Base-by-base conservation (phyloP, 352 stramenopile genomes). In the Phytophthora nicotianae region DNA sequence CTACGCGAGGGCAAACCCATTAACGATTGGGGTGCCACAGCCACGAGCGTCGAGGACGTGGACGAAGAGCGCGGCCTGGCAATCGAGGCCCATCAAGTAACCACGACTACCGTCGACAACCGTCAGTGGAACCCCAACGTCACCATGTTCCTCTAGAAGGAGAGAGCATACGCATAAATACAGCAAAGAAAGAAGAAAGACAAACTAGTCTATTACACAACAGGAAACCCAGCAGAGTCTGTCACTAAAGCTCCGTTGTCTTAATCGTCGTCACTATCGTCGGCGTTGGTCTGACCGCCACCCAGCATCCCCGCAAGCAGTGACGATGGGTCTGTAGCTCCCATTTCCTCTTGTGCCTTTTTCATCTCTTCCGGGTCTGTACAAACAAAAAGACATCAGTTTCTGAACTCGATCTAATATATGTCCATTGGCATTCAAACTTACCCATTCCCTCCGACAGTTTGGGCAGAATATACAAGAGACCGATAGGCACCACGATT, bases 351-450 rank as follows among this genome's bases (percentile, higher is more conserved):
- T 56, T 95, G 86, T 8, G 83, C 86, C 58, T 93, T 90, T 73
- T 95, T 95, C 72, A 91, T 88, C 50, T 95, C 86, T 40, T 95
- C 86, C 0, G 86, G 86, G 52, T 95, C 86, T 92, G 43, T 19
- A 41, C 23, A 68, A 33, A 6, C 54, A 17, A 20, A 46, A 60
- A 26, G 4, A 46, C 38, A 52, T 63, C 37, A 70, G 23, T 16
- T 41, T 27, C 20, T 35, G 4, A 43, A 33, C 17, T 21, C 14
- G 8, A 52, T n/a, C 16, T 27, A n/a, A 14, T 19, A 19, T 19
- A 0, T 19, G 29, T n/a, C 8, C 10, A 17, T 77, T 29, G 62
- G 50, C 40, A 76, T 11, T 24, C 7, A 1, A 2, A 79, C 79
- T 47, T 46, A 91, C 79, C 79, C 79, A 93, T 90, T 51, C 77